Percentiles rank a stretch among this genome's conserved stretches.
Evolutionary conservation across 2,329 filamentous ascomycete genomes (phyloP).

Genomic region (Penicillium sp.): DNA sequence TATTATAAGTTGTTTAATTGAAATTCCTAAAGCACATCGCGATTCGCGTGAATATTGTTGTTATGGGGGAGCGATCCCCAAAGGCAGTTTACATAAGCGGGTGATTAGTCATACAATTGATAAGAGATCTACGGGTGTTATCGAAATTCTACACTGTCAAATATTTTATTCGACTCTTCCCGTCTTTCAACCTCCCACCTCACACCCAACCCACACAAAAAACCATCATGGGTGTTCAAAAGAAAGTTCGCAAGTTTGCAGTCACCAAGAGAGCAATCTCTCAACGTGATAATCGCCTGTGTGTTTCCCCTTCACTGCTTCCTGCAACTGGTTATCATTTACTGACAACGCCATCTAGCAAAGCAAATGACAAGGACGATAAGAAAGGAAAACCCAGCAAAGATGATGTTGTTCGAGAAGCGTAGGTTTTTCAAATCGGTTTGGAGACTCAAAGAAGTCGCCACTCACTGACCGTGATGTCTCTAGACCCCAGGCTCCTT

Average conservation of each 20-base stretch:
- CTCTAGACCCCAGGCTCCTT: constrained; percentile 70
- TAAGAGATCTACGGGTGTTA: neutral
- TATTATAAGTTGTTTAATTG: no score
- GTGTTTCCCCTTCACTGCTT: constrained; percentile 10
- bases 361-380: constrained; percentile 19
- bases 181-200: neutral
- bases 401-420: constrained; percentile 26
- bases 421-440: constrained; percentile 5
- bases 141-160: neutral
- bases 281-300: constrained; percentile 72
- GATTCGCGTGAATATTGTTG: no score
- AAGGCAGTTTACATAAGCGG: neutral
- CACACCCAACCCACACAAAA: neutral
- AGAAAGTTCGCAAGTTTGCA: constrained; percentile 91
- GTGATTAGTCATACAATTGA: neutral
- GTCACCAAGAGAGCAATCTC: constrained; percentile 80
- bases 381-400: constrained; percentile 17
- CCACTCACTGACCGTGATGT: neutral
- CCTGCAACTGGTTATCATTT: neutral
- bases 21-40: no score
- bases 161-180: neutral
- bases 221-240: constrained; percentile 75
- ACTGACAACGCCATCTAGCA: constrained; percentile 9
- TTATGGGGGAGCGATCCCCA: no score
- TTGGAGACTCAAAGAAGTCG: neutral